Base-by-base conservation (phyloP, 176 grass and related monocot genomes). In the Oryza coarctata region DNA sequence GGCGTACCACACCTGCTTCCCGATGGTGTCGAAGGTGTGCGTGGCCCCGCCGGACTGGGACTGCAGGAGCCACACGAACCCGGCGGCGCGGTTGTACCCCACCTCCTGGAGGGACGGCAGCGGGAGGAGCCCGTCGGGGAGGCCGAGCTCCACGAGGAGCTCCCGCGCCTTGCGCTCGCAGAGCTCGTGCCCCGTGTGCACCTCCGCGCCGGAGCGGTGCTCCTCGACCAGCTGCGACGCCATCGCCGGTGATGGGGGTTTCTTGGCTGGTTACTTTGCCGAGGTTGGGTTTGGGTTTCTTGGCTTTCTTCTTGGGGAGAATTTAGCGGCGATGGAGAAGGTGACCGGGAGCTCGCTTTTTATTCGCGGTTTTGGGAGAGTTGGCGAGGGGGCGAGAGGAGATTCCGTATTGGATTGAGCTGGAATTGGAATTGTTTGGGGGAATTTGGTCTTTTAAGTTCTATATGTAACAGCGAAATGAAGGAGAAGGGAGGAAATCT, bases 61-160 rank as follows among this genome's bases (percentile, higher is more conserved):
- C 90, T 92, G 90, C 18, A 76, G 75, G 41, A 89, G 83, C 90
- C 90, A 92, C 58, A 92, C 90, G 84, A 92, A 92, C 6, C 90
- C 90, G 5, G 83, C 65, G 29, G 41, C 26, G 34, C 83, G 85
- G 84, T 92, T 92, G 87, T 83, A 89, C 0, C 90, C 90, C 3
- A 89, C 90, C 87, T 92, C 90, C 84, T 89, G 70, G 4, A 92
- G 90, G 3, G 30, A 3, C 3, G 57, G 58, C 33, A 89, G 83
- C 29, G 90, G 90, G 43, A 92, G 87, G 36, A 92, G 80, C 0
- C 84, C 90, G 63, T 74, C 81, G 65, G 90, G 90, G 75, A 92
- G 90, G 80, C 77, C 87, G 17, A 92, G 36, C 84, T 92, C 90
- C 57, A 35, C 87, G 29, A 92, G 81, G 63, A 92, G 43, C 76